Percentiles rank a stretch among this genome's conserved stretches.
phyloP scores from a whole-genome alignment of 2,329 filamentous ascomycete species.

The Aspergillus caelatus region DNA sequence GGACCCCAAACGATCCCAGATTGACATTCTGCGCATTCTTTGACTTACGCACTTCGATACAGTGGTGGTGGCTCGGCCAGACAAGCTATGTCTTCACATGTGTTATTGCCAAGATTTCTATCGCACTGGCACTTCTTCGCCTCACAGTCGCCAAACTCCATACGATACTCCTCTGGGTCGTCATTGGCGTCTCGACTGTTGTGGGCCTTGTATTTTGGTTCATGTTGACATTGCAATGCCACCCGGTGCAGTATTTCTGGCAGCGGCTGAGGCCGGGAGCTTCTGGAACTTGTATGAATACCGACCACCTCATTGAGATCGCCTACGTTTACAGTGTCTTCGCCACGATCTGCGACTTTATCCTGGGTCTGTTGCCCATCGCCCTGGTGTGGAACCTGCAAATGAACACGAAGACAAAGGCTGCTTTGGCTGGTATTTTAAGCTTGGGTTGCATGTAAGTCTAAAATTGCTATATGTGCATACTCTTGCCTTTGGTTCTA shows the following conservation, averaged over 20 bases:
- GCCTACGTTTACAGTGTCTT: slow-evolving; percentile 57
- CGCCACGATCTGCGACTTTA: slow-evolving; percentile 54
- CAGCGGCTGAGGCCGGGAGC: slow-evolving; percentile 26
- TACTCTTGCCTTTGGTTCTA: neutral
- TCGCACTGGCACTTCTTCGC: slow-evolving; percentile 58
- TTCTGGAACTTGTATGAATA: slow-evolving; percentile 19
- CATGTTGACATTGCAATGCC: slow-evolving; percentile 56
- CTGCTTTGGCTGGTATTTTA: slow-evolving; percentile 56
- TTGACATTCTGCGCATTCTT: neutral
- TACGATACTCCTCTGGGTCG: slow-evolving; percentile 47
- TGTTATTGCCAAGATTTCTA: slow-evolving; percentile 54
- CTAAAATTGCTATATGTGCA: slow-evolving; percentile 21
- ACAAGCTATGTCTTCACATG: slow-evolving; percentile 56
- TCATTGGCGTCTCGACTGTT: slow-evolving; percentile 51
- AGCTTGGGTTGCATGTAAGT: slow-evolving; percentile 57
- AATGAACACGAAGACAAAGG: slow-evolving; percentile 57
- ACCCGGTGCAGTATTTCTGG: slow-evolving; percentile 58
- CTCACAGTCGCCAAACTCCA: slow-evolving; percentile 52
- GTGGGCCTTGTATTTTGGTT: slow-evolving; percentile 55
- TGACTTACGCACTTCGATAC: neutral
- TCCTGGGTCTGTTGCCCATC: slow-evolving; percentile 56
- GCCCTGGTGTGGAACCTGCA: slow-evolving; percentile 59
- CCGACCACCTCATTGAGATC: slow-evolving; percentile 33
- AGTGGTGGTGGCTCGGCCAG: slow-evolving; percentile 60
- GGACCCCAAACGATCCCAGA: neutral